Evolutionary conservation across 1,139 yeast species (phyloP).

Genomic region (Chernovozyma sophiae-reginae): DNA sequence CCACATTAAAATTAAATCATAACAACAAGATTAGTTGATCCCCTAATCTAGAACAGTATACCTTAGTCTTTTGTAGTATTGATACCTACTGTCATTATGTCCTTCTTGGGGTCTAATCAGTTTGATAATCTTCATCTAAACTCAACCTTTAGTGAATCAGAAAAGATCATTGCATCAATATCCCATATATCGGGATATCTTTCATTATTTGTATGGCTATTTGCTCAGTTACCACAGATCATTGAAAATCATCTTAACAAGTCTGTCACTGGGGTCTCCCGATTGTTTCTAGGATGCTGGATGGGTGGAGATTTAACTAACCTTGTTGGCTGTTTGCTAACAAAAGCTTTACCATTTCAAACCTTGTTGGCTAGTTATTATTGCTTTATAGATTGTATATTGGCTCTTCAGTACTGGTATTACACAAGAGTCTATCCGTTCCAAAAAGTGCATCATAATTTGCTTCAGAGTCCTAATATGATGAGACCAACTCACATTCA

Average conservation of each 20-base stretch:
- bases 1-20: too few relatives aligned
- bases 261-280: conserved; percentile 81
- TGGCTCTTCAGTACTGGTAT: conserved; percentile 53
- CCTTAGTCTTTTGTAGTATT: too few relatives aligned
- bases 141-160: conserved; percentile 6
- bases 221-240: conserved; percentile 85
- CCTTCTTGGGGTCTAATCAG: too few relatives aligned
- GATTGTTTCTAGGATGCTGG: conserved; percentile 68
- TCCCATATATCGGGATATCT: conserved; percentile 22
- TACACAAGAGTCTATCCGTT: conserved; percentile 19
- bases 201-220: conserved; percentile 54
- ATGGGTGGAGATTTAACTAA: conserved; percentile 78
- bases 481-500: conserved; percentile 9
- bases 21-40: too few relatives aligned
- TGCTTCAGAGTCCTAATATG: conserved; percentile 23
- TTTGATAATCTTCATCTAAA: conserved; percentile 2
- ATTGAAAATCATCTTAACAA: conserved; percentile 66
- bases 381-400: conserved; percentile 64
- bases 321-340: conserved; percentile 68
- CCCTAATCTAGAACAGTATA: too few relatives aligned
- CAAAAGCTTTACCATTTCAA: conserved; percentile 74
- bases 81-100: too few relatives aligned
- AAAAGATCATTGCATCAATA: conserved; percentile 8
- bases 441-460: conserved; percentile 21
- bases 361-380: conserved; percentile 66